phyloP scores from a whole-genome alignment of 495 filamentous ascomycete species.

The Podospora anserina region DNA sequence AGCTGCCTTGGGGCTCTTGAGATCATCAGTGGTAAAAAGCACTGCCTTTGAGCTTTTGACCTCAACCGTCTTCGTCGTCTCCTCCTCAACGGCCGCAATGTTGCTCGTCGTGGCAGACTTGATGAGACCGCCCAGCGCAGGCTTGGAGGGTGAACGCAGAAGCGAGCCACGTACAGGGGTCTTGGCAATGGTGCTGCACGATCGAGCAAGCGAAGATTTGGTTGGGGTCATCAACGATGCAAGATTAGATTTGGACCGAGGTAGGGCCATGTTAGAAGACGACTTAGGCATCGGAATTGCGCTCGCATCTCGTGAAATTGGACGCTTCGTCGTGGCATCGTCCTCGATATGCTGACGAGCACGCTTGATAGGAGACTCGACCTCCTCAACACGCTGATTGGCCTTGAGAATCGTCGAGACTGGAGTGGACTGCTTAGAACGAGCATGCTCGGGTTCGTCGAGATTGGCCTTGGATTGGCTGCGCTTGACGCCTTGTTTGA shows the following conservation, averaged over 20 bases:
- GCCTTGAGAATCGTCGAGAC: constrained; percentile 35
- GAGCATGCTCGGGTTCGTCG: constrained; percentile 47
- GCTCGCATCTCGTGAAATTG: constrained; percentile 49
- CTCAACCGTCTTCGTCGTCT: constrained; percentile 22
- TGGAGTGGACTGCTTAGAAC: constrained; percentile 37
- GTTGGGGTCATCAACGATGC: constrained; percentile 71
- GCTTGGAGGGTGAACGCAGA: constrained; percentile 36
- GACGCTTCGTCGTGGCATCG: constrained; percentile 56
- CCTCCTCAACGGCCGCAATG: constrained; percentile 23
- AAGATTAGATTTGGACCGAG: constrained; percentile 43
- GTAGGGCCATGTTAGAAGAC: constrained; percentile 39
- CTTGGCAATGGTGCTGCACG: constrained; percentile 59
- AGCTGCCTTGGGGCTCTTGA: too few species aligned
- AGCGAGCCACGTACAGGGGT: constrained; percentile 34
- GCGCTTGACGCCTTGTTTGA: constrained; percentile 59
- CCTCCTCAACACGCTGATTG: constrained; percentile 29
- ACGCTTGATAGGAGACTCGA: constrained; percentile 57
- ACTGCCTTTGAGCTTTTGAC: constrained; percentile 32
- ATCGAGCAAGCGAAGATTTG: constrained; percentile 69
- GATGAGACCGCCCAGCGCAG: constrained; percentile 30
- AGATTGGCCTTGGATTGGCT: constrained; percentile 59
- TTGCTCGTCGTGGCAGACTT: constrained; percentile 42
- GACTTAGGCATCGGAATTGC: constrained; percentile 44
- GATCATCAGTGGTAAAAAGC: too few species aligned
- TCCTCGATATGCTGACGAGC: constrained; percentile 57